These are phyloP conservation scores for Penicillium sp. DNA, from an alignment of 2,329 filamentous ascomycete species.

Conservation along the genomic window DNA sequence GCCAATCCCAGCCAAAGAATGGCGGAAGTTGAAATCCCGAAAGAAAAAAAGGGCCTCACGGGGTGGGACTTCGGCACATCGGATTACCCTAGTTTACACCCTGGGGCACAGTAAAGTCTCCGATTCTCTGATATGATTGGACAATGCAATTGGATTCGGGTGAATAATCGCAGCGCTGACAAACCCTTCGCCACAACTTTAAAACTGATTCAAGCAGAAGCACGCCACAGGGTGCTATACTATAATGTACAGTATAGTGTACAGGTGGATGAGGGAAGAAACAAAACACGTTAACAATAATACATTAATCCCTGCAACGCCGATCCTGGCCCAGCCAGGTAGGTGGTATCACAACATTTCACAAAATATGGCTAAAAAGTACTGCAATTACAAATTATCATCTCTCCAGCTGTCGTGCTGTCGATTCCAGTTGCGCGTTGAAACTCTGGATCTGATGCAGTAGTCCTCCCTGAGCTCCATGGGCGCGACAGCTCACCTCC, in stretches of 20 bases:
- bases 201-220: no score
- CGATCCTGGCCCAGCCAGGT: slow-evolving; percentile 1
- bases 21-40: neutral
- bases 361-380: slow-evolving; percentile 6
- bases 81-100: no score
- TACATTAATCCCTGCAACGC: neutral
- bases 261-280: no score
- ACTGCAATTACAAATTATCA: slow-evolving; percentile 16
- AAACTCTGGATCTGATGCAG: slow-evolving; percentile 47
- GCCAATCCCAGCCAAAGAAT: no score
- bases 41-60: neutral
- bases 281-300: no score
- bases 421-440: slow-evolving; percentile 48
- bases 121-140: neutral
- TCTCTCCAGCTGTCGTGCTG: slow-evolving; percentile 33
- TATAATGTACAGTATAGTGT: no score
- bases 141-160: no score
- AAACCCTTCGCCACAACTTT: neutral
- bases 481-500: slow-evolving; percentile 44
- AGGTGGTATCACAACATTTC: slow-evolving; percentile 7
- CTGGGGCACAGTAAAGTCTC: neutral
- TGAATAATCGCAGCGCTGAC: neutral
- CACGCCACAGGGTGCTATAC: no score
- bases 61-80: no score
- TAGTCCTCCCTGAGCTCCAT: slow-evolving; percentile 45